These are phyloP conservation scores for Fraxinus nigra DNA, from an alignment of 305 asterid species.

Conservation along the genomic window DNA sequence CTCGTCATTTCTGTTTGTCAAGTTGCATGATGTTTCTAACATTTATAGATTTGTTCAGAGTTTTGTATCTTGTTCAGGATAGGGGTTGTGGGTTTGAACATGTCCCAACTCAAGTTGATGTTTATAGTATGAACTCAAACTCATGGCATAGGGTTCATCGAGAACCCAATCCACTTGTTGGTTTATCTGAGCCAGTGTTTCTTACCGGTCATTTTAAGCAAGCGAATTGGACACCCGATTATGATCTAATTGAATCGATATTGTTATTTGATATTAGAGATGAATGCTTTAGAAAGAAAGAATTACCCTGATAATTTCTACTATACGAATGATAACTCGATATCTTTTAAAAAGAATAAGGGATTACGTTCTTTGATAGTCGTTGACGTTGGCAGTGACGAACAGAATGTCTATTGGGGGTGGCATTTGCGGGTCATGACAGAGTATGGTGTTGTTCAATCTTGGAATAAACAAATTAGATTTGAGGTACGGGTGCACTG, in stretches of 20 bases:
- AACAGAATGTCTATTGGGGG: too few species aligned
- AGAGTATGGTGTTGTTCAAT: neutral
- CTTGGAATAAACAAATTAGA: neutral
- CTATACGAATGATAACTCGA: too few species aligned
- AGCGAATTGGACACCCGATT: neutral
- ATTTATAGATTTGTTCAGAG: too few species aligned
- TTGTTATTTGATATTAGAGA: neutral
- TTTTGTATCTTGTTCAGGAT: neutral
- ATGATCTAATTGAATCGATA: neutral
- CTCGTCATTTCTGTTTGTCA: too few species aligned
- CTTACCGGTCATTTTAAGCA: too few species aligned
- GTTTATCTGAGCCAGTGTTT: neutral
- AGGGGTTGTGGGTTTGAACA: neutral
- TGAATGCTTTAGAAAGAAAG: neutral
- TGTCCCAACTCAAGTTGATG: neutral
- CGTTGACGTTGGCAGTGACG: too few species aligned
- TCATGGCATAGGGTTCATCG: neutral
- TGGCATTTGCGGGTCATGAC: neutral
- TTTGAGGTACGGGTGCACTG: too few species aligned
- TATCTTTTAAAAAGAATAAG: neutral
- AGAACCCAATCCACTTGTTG: neutral
- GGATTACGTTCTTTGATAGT: neutral
- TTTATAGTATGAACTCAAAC: neutral
- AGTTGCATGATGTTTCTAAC: too few species aligned
- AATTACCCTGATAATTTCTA: too few species aligned